A percentile compares a stretch with the other conserved stretches of the same genome.
phyloP scores from a whole-genome alignment of 257 asterid genomes.

The Marsdenia floribunda region DNA sequence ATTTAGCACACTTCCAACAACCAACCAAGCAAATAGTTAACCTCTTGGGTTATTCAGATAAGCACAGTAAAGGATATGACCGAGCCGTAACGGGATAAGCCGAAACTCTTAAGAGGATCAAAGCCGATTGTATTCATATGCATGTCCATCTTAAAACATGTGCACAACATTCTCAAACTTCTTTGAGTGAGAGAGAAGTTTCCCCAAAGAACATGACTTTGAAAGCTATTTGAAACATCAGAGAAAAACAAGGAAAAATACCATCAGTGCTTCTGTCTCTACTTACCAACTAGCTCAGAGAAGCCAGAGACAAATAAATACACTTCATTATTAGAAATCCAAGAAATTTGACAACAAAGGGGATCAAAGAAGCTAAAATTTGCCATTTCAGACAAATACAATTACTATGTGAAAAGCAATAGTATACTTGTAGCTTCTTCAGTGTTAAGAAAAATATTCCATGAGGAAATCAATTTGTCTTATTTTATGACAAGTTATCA shows the following conservation, averaged over 20 bases:
- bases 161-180: slow-evolving; percentile 1
- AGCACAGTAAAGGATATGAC: too few relatives aligned
- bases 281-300: neutral
- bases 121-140: neutral
- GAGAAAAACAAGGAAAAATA: neutral
- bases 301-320: too few relatives aligned
- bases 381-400: too few relatives aligned
- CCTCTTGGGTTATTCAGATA: neutral
- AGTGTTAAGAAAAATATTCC: too few relatives aligned
- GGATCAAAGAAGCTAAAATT: too few relatives aligned
- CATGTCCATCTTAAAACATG: neutral
- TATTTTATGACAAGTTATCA: too few relatives aligned
- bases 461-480: too few relatives aligned
- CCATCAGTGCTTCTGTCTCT: neutral
- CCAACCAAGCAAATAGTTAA: neutral
- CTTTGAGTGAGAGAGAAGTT: neutral
- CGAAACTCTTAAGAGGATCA: neutral
- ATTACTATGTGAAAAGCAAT: too few relatives aligned
- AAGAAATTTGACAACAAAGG: too few relatives aligned
- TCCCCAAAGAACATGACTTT: neutral
- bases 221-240: neutral
- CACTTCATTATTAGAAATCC: too few relatives aligned
- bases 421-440: too few relatives aligned
- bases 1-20: neutral
- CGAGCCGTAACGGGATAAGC: neutral